Percentiles rank a stretch among this genome's conserved stretches.
phyloP scores from a whole-genome alignment of 768 basidiomycete species.

The Polyporus arcularius region DNA sequence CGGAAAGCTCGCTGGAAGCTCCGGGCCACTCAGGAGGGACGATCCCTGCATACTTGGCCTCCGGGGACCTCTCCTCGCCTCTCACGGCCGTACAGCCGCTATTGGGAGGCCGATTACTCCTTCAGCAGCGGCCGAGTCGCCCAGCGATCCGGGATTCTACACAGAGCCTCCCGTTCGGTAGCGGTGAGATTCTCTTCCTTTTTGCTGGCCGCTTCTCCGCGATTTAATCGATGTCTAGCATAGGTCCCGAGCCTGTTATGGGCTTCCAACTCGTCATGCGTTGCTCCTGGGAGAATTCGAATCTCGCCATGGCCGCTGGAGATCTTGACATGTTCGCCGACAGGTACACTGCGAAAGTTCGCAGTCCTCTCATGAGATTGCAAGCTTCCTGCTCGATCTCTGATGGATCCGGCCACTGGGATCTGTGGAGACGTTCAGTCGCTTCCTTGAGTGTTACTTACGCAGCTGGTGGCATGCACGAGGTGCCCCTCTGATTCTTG shows the following conservation, averaged over 20 bases:
- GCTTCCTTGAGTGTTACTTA: background rate
- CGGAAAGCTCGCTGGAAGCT: background rate
- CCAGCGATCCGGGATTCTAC: background rate
- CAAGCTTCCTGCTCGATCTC: background rate
- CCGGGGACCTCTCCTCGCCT: background rate
- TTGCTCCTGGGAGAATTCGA: constrained; percentile 5
- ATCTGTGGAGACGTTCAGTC: background rate
- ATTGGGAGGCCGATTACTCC: background rate
- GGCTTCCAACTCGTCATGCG: constrained; percentile 5
- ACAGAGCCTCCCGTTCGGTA: background rate
- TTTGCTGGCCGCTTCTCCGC: constrained; percentile 1
- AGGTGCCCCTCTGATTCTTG: background rate
- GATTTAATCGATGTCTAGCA: background rate
- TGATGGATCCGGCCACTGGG: background rate
- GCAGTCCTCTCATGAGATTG: background rate
- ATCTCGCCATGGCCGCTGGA: background rate
- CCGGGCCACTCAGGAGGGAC: background rate
- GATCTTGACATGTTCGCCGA: background rate
- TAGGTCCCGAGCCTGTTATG: constrained; percentile 6
- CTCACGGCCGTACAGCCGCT: background rate
- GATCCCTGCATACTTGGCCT: background rate
- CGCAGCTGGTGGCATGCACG: background rate
- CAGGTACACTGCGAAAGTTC: background rate
- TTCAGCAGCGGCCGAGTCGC: background rate
- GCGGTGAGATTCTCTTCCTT: constrained; percentile 9